A percentile compares a stretch with the other conserved stretches of the same genome.
phyloP scores from a whole-genome alignment of 805 yeast species.

The Wickerhamomyces silvicola region DNA sequence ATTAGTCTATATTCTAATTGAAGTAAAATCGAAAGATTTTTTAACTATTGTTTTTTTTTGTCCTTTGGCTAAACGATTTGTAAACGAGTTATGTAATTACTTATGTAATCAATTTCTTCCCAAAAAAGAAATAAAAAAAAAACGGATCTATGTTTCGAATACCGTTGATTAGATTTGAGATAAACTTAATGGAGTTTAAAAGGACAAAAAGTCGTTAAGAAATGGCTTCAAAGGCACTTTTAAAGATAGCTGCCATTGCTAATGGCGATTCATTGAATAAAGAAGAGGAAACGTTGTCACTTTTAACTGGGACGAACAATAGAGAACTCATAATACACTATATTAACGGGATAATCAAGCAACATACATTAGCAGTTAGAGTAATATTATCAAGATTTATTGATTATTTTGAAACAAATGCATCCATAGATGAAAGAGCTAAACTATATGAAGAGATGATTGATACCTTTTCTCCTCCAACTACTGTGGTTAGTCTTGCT shows the following conservation, averaged over 20 bases:
- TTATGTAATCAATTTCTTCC: too few relatives aligned
- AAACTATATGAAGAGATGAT: constrained; percentile 8
- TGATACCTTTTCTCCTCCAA: constrained; percentile 16
- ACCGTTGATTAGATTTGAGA: too few relatives aligned
- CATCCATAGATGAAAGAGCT: constrained; percentile 1
- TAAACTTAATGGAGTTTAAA: too few relatives aligned
- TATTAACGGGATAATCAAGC: constrained; percentile 13
- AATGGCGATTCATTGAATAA: constrained; percentile 7
- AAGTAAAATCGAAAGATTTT: too few relatives aligned
- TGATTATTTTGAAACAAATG: constrained; percentile 3
- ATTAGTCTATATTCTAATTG: too few relatives aligned
- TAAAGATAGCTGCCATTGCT: constrained; percentile 11
- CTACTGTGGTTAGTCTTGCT: constrained; percentile 8
- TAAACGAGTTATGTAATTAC: too few relatives aligned
- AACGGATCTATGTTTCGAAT: too few relatives aligned
- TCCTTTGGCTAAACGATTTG: too few relatives aligned
- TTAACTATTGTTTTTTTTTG: too few relatives aligned
- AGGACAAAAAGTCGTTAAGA: too few relatives aligned
- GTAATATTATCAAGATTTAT: constrained; percentile 9
- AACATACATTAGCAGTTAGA: constrained; percentile 16
- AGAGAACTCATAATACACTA: constrained; percentile 5
- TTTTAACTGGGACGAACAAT: constrained; percentile 2
- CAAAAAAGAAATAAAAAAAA: too few relatives aligned
- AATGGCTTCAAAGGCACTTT: constrained; percentile 14
- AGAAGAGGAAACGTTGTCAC: constrained; percentile 9